Conservation (phyloP, 768 basidiomycete species). For the Hysterangium stoloniferum region DNA sequence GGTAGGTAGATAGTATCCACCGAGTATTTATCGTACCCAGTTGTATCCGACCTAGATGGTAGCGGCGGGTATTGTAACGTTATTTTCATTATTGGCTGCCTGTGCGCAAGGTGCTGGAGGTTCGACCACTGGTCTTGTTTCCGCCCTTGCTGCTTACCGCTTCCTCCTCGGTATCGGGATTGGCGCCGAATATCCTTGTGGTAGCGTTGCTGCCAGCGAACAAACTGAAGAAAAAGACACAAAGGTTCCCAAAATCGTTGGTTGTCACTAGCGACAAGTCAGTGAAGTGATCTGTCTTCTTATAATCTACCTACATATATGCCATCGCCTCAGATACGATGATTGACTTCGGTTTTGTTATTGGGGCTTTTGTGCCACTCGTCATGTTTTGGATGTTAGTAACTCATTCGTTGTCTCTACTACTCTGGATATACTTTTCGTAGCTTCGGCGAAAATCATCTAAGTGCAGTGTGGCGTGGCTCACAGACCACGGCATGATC, state of each 20-base stretch:
- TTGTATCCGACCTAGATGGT: constrained; percentile 14
- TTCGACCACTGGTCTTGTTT: constrained; percentile 22
- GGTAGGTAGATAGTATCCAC: constrained; percentile 12
- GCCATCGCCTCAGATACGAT: constrained; percentile 15
- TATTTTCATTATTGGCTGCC: constrained; percentile 29
- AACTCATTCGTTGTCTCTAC: not conserved
- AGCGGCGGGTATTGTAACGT: constrained; percentile 28
- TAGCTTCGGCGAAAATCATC: constrained; percentile 71
- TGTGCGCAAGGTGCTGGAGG: constrained; percentile 26
- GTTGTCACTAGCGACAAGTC: constrained; percentile 31
- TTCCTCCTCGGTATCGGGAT: constrained; percentile 33
- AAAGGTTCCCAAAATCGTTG: constrained; percentile 28
- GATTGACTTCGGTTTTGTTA: constrained; percentile 26
- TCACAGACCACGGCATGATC: too few species aligned
- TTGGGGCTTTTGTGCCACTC: constrained; percentile 23
- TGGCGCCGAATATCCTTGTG: constrained; percentile 28
- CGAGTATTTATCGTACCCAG: not conserved
- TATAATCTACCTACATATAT: not conserved
- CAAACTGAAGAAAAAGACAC: constrained; percentile 29
- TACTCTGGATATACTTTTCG: constrained; percentile 3
- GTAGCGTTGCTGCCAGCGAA: constrained; percentile 26
- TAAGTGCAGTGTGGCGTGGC: constrained; percentile 81
- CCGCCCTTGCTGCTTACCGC: constrained; percentile 27
- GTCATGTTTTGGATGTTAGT: constrained; percentile 30
- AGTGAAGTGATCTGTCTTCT: constrained; percentile 1